Conservation (phyloP, 106 monocot genomes). For the Vanilla planifolia region DNA sequence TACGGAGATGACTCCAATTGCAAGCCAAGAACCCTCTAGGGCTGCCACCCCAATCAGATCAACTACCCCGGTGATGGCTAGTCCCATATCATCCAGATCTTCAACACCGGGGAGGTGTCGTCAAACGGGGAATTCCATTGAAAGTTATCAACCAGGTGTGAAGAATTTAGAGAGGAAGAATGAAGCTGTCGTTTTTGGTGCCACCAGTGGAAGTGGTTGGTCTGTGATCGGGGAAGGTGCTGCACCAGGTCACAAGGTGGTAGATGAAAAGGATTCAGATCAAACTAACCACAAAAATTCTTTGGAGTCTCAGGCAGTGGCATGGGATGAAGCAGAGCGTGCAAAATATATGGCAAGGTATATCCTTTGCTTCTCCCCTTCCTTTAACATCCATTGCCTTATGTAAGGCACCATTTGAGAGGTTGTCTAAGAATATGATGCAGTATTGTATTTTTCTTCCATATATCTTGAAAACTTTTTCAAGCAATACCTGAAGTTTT, state of each 20-base stretch:
- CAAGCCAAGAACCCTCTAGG: slow-evolving; percentile 83
- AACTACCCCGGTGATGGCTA: slow-evolving; percentile 48
- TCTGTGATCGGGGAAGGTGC: not conserved
- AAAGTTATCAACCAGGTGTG: slow-evolving; percentile 8
- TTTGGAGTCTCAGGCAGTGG: slow-evolving; percentile 56
- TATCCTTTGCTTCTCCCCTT: not conserved
- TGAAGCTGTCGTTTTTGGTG: slow-evolving; percentile 16
- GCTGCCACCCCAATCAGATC: slow-evolving; percentile 64
- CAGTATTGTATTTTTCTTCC: too few species aligned
- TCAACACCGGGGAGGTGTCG: slow-evolving; percentile 44
- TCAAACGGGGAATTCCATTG: slow-evolving; percentile 13
- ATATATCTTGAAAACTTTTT: too few species aligned
- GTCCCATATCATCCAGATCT: slow-evolving; percentile 65
- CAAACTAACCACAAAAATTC: slow-evolving; percentile 17
- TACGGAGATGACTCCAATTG: slow-evolving; percentile 93
- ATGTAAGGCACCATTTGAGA: too few species aligned
- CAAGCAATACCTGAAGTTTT: too few species aligned
- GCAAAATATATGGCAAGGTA: slow-evolving; percentile 80
- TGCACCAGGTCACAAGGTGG: not conserved
- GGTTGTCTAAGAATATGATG: too few species aligned
- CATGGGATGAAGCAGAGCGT: slow-evolving; percentile 74
- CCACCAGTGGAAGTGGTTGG: slow-evolving; percentile 7
- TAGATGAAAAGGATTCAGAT: not conserved
- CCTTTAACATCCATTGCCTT: too few species aligned
- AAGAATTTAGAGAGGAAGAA: slow-evolving; percentile 22